phyloP scores from a whole-genome alignment of 2,329 filamentous ascomycete genomes.

The Scedosporium apiospermum region DNA sequence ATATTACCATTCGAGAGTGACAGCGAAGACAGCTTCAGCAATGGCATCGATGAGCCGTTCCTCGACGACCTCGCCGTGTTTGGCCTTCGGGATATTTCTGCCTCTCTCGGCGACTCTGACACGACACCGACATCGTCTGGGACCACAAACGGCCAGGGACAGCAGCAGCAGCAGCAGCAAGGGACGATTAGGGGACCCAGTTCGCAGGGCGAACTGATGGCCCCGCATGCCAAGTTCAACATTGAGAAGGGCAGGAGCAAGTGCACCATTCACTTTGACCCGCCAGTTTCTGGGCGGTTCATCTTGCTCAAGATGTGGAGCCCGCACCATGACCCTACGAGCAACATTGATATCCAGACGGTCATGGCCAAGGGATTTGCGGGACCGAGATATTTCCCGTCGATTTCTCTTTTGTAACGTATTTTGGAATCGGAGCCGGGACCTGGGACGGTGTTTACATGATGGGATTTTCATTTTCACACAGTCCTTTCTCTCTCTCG shows the following conservation, averaged over 20 bases:
- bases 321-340: slow-evolving; percentile 51
- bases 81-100: neutral
- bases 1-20: slow-evolving; percentile 45
- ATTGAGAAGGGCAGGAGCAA: slow-evolving; percentile 76
- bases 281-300: slow-evolving; percentile 70
- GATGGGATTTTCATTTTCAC: neutral
- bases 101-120: neutral
- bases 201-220: slow-evolving; percentile 53
- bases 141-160: slow-evolving; percentile 14
- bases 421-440: neutral
- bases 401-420: slow-evolving; percentile 46
- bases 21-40: slow-evolving; percentile 23
- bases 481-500: neutral
- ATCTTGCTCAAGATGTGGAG: slow-evolving; percentile 89
- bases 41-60: slow-evolving; percentile 17
- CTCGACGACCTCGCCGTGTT: slow-evolving; percentile 14
- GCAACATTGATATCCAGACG: slow-evolving; percentile 84
- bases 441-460: neutral
- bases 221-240: slow-evolving; percentile 71
- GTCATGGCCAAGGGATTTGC: slow-evolving; percentile 77
- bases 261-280: slow-evolving; percentile 79
- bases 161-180: slow-evolving; percentile 26
- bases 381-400: slow-evolving; percentile 75
- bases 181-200: slow-evolving; percentile 40
- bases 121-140: slow-evolving; percentile 3